A percentile compares a stretch with the other conserved stretches of the same genome.
phyloP scores from a whole-genome alignment of 495 filamentous ascomycete species.

The Trichoderma gamsii region DNA sequence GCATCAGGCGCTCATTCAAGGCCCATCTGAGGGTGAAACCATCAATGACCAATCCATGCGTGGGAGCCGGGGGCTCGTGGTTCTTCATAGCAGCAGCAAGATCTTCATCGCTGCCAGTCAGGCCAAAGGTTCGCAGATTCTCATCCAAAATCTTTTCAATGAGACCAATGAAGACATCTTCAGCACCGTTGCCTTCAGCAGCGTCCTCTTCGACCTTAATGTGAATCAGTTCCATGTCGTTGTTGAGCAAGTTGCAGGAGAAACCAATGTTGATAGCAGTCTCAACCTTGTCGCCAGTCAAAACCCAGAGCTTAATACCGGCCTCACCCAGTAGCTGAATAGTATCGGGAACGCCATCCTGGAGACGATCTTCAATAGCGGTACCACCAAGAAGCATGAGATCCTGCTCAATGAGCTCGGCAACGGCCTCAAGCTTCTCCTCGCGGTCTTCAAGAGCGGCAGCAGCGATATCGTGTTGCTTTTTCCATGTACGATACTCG shows the following conservation, averaged over 20 bases:
- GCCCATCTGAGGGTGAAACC: slow-evolving; percentile 91
- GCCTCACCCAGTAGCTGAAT: slow-evolving; percentile 89
- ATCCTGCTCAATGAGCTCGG: slow-evolving; percentile 85
- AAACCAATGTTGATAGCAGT: slow-evolving; percentile 99
- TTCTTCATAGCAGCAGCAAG: slow-evolving; percentile 69
- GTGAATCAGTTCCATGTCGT: slow-evolving; percentile 94
- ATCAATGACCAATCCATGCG: slow-evolving; percentile 95
- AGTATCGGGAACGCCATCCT: slow-evolving; percentile 95
- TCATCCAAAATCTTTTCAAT: slow-evolving; percentile 68
- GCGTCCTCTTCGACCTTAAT: slow-evolving; percentile 73
- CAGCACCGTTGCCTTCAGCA: slow-evolving; percentile 33
- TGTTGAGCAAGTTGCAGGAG: slow-evolving; percentile 95
- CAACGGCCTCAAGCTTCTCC: slow-evolving; percentile 85
- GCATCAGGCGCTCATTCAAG: slow-evolving; percentile 71
- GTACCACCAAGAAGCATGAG: slow-evolving; percentile 89
- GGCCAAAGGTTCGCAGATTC: slow-evolving; percentile 62
- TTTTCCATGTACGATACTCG: slow-evolving; percentile 81
- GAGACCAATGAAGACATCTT: slow-evolving; percentile 42
- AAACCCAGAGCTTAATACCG: slow-evolving; percentile 98
- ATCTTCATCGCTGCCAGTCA: slow-evolving; percentile 86
- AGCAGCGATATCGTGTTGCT: slow-evolving; percentile 81
- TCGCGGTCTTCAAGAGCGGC: slow-evolving; percentile 80
- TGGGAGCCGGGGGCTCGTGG: slow-evolving; percentile 77
- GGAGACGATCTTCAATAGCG: slow-evolving; percentile 94
- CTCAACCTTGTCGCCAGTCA: slow-evolving; percentile 98